These are phyloP conservation scores for Phaeotremella skinneri DNA, from an alignment of 768 basidiomycete species.

Conservation along the genomic window DNA sequence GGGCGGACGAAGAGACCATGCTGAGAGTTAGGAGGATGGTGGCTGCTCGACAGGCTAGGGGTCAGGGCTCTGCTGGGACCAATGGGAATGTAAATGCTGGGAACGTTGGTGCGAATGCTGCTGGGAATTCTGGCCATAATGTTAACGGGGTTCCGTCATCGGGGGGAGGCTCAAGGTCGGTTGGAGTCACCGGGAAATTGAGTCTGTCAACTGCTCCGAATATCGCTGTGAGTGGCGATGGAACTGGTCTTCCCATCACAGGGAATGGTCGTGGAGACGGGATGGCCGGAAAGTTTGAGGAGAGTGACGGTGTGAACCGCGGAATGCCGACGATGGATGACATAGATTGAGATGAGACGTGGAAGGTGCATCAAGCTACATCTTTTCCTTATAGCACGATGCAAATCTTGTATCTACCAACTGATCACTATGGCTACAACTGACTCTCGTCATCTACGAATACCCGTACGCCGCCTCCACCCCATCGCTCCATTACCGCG, in stretches of 20 bases:
- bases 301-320: background rate
- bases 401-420: background rate
- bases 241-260: background rate
- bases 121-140: too few species aligned
- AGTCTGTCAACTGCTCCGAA: too few species aligned
- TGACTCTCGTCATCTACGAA: slow-evolving; percentile 51
- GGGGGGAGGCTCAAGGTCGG: too few species aligned
- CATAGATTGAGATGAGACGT: background rate
- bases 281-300: background rate
- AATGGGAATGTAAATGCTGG: background rate
- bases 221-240: background rate
- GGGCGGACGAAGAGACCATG: background rate
- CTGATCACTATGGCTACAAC: slow-evolving; percentile 13
- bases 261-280: background rate
- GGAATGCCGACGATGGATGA: background rate
- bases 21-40: background rate
- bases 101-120: background rate
- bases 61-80: background rate
- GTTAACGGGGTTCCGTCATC: too few species aligned
- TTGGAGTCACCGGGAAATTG: too few species aligned
- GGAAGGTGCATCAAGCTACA: too few species aligned
- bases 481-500: slow-evolving; percentile 46
- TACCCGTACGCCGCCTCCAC: slow-evolving; percentile 41
- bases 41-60: background rate
- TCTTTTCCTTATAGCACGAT: too few species aligned